Evolutionary conservation across 129 eudicot genomes (phyloP).

Genomic region (Pseudognaphalium luteoalbum): DNA sequence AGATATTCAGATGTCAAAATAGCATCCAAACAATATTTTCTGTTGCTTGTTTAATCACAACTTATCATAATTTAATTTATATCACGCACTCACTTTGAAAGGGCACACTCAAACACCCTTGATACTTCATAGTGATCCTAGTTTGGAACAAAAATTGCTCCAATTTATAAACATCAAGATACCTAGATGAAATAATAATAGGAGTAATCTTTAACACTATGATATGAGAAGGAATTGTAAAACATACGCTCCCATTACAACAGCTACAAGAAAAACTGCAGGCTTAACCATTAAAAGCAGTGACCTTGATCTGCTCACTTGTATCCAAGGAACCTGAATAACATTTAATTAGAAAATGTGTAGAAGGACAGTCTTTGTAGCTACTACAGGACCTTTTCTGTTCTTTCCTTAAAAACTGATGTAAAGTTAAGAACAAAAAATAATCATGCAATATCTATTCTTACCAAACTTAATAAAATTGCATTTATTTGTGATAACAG

Average conservation of each 20-base stretch:
- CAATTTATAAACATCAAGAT: too few species aligned
- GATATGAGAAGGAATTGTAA: slow-evolving; percentile 13
- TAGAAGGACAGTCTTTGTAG: neutral
- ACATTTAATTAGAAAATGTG: slow-evolving; percentile 5
- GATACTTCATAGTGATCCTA: too few species aligned
- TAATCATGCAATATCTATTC: slow-evolving; percentile 26
- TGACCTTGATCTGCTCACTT: slow-evolving; percentile 95
- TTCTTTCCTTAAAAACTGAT: neutral
- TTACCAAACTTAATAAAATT: slow-evolving; percentile 69
- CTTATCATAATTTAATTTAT: too few species aligned
- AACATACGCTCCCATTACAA: slow-evolving; percentile 74
- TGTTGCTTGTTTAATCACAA: too few species aligned
- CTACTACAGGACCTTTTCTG: neutral
- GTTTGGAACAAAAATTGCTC: too few species aligned
- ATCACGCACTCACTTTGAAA: too few species aligned
- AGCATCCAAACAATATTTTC: too few species aligned
- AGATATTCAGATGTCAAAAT: too few species aligned
- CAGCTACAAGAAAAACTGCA: slow-evolving; percentile 67
- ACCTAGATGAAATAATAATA: neutral
- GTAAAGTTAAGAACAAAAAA: slow-evolving; percentile 2
- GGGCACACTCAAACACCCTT: too few species aligned
- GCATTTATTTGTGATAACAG: slow-evolving; percentile 73
- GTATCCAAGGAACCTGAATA: slow-evolving; percentile 90
- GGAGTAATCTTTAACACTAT: slow-evolving; percentile 4
- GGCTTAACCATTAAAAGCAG: slow-evolving; percentile 87